phyloP scores from a whole-genome alignment of 1,284 basidiomycete species.

The Cutaneotrichosporon daszewskae region DNA sequence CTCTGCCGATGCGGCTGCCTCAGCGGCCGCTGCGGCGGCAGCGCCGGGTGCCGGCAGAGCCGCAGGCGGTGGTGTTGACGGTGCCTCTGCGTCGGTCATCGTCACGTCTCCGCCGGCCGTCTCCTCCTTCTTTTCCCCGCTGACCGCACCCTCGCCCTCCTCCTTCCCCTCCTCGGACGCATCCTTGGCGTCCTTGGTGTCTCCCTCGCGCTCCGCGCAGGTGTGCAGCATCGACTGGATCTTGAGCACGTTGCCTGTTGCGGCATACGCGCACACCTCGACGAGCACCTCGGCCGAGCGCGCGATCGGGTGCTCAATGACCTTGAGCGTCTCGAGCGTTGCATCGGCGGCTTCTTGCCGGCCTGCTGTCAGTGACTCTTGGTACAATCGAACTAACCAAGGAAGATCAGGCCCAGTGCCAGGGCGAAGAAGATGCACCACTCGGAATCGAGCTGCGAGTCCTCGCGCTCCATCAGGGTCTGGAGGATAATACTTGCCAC shows the following conservation, averaged over 20 bases:
- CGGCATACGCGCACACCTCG: constrained; percentile 91
- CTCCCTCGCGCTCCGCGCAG: constrained; percentile 69
- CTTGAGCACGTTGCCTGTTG: constrained; percentile 92
- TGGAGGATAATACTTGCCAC: constrained; percentile 85
- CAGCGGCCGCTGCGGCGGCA: constrained; percentile 14
- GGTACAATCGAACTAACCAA: constrained; percentile 61
- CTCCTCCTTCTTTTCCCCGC: constrained; percentile 10
- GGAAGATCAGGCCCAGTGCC: constrained; percentile 83
- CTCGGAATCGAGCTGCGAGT: constrained; percentile 74
- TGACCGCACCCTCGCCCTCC: constrained; percentile 25
- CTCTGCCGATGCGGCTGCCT: constrained; percentile 12
- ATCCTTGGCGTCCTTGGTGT: constrained; percentile 12
- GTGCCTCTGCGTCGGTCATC: constrained; percentile 13
- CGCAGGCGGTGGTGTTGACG: constrained; percentile 5
- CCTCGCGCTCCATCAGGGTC: constrained; percentile 76
- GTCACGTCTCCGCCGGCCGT: constrained; percentile 25
- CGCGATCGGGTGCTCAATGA: constrained; percentile 87
- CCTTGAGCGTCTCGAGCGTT: constrained; percentile 90
- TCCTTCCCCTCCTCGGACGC: constrained; percentile 26
- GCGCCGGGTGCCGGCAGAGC: constrained; percentile 6
- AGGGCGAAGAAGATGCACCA: constrained; percentile 90
- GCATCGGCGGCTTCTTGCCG: constrained; percentile 89
- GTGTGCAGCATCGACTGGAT: constrained; percentile 89
- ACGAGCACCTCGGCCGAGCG: constrained; percentile 89
- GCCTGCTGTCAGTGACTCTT: constrained; percentile 52